These are phyloP conservation scores for Talaromyces sp. DNA, from an alignment of 2,329 filamentous ascomycete species.

Conservation along the genomic window DNA sequence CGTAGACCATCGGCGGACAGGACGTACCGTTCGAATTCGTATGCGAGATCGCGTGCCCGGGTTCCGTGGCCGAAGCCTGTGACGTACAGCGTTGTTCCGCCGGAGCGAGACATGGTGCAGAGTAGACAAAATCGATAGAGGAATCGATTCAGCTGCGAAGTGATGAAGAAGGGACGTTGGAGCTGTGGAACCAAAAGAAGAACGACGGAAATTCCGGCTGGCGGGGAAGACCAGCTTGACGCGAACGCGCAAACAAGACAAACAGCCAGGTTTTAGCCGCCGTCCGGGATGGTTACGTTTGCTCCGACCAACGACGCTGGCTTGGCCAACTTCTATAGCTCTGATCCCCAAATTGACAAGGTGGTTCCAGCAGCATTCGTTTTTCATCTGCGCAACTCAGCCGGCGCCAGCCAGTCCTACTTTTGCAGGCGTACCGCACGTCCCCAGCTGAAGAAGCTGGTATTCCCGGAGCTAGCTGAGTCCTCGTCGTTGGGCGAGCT, in stretches of 20 bases:
- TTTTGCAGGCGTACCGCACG: background rate
- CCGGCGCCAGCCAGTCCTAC: background rate
- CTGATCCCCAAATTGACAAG: background rate
- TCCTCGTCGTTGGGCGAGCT: background rate
- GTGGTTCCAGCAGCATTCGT: background rate
- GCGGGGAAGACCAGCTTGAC: background rate
- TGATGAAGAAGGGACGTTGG: background rate
- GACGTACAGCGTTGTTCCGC: constrained; percentile 90
- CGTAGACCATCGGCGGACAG: constrained; percentile 43
- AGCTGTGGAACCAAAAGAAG: background rate
- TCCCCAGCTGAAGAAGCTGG: background rate
- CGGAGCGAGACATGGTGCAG: constrained; percentile 72
- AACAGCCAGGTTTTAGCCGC: background rate
- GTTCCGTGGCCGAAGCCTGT: constrained; percentile 99
- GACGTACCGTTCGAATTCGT: constrained; percentile 99
- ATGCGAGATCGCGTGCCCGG: constrained; percentile 96
- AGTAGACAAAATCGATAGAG: background rate
- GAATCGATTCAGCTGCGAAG: background rate
- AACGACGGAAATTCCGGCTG: background rate
- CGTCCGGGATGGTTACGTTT: background rate
- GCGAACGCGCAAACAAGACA: background rate
- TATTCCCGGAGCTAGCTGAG: background rate
- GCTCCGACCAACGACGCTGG: background rate
- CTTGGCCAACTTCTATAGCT: background rate
- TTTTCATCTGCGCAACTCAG: background rate